A percentile compares a stretch with the other conserved stretches of the same genome.
Conservation (phyloP, 176 grass and related monocot genomes). For the Eleusine coracana region DNA sequence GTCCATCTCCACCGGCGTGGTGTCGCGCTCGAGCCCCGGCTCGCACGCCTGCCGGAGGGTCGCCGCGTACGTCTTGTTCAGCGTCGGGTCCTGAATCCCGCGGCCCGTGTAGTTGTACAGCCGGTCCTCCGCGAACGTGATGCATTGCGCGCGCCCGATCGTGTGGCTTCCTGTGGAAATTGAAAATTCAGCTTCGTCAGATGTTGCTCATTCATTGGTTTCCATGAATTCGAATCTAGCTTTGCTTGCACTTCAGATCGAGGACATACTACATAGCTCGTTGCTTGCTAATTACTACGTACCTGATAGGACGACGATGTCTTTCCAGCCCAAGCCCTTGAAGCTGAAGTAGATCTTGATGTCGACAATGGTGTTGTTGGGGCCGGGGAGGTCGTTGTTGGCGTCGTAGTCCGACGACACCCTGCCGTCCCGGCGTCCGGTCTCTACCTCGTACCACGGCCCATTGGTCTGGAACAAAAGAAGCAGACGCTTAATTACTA, state of each 20-base stretch:
- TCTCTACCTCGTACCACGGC: conserved; percentile 50
- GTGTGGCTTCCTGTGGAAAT: conserved; percentile 54
- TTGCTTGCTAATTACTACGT: not conserved
- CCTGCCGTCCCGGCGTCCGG: conserved; percentile 57
- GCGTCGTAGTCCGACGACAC: not conserved
- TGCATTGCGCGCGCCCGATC: conserved; percentile 44
- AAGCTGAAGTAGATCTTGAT: conserved; percentile 66
- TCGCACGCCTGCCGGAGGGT: conserved; percentile 38
- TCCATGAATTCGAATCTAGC: not conserved
- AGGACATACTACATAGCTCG: not conserved
- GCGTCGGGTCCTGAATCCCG: conserved; percentile 46
- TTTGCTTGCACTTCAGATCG: not conserved
- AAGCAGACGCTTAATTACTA: not conserved
- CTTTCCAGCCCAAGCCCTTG: conserved; percentile 51
- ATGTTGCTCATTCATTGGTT: not conserved
- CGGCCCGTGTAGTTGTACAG: conserved; percentile 64
- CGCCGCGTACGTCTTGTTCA: conserved; percentile 56
- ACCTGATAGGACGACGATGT: conserved; percentile 57
- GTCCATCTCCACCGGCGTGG: conserved; percentile 27
- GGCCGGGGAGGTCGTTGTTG: conserved; percentile 43
- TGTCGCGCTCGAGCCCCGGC: conserved; percentile 6
- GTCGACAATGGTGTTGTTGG: conserved; percentile 45
- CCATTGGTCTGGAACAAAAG: conserved; percentile 49
- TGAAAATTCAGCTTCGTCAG: not conserved
- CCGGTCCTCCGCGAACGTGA: conserved; percentile 46